These are phyloP conservation scores for Seiridium unicorne DNA, from an alignment of 2,329 filamentous ascomycete species.

Conservation along the genomic window DNA sequence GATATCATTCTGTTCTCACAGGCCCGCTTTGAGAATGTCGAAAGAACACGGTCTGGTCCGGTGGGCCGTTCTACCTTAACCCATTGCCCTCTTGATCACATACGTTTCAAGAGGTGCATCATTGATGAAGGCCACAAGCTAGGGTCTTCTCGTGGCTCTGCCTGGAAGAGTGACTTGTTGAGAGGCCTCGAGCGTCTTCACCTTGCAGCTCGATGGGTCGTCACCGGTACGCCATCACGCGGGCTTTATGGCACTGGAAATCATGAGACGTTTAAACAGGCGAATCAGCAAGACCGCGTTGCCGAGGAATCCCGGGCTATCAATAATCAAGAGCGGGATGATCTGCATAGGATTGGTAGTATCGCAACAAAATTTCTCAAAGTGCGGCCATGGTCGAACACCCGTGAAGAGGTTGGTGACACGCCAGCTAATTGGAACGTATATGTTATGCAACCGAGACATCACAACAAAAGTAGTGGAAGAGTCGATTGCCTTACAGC, in stretches of 20 bases:
- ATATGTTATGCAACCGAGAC: constrained; percentile 64
- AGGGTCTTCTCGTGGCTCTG: constrained; percentile 61
- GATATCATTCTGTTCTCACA: constrained; percentile 81
- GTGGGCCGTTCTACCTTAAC: constrained; percentile 21
- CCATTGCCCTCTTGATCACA: constrained; percentile 60
- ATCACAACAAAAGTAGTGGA: constrained; percentile 50
- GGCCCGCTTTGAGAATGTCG: constrained; percentile 65
- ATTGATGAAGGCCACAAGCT: constrained; percentile 91
- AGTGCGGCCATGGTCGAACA: constrained; percentile 76
- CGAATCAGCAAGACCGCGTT: background rate
- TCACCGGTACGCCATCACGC: constrained; percentile 85
- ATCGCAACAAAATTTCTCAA: constrained; percentile 71
- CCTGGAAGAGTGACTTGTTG: constrained; percentile 55
- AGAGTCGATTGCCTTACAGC: constrained; percentile 62
- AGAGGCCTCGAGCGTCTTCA: constrained; percentile 51
- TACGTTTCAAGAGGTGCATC: constrained; percentile 87
- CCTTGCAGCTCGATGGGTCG: constrained; percentile 78
- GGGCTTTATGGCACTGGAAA: constrained; percentile 74
- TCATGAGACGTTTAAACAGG: background rate
- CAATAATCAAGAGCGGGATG: constrained; percentile 50
- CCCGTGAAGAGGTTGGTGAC: constrained; percentile 49
- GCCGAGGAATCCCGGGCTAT: constrained; percentile 8
- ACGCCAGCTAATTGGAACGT: constrained; percentile 66
- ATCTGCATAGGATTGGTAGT: constrained; percentile 64
- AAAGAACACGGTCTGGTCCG: constrained; percentile 43